These are phyloP conservation scores for Curvularia lunata DNA, from an alignment of 2,329 filamentous ascomycete genomes.

Conservation along the genomic window DNA sequence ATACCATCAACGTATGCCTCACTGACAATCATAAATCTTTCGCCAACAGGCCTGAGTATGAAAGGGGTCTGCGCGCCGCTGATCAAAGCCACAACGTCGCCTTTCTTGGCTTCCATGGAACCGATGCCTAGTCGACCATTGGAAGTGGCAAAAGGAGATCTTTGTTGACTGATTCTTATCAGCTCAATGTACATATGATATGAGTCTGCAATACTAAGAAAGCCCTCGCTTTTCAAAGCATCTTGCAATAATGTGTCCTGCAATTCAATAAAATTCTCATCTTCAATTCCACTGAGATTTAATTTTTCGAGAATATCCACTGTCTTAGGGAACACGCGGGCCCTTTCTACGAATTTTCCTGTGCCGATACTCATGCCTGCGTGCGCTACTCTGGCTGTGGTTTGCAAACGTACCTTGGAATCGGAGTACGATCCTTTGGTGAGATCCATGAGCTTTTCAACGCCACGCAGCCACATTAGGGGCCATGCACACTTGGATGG, in stretches of 20 bases:
- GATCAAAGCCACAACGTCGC: conserved; percentile 22
- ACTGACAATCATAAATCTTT: conserved; percentile 15
- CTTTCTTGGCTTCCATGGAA: conserved; percentile 11
- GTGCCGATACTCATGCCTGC: not conserved
- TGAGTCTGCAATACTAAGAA: too few species aligned
- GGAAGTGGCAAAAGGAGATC: conserved; percentile 19
- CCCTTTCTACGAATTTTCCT: too few species aligned
- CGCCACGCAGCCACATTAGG: not conserved
- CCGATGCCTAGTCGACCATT: conserved; percentile 21
- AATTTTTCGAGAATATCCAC: not conserved
- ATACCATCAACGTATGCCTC: conserved; percentile 31
- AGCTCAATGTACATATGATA: too few species aligned
- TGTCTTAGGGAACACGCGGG: not conserved
- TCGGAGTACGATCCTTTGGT: not conserved
- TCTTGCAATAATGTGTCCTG: too few species aligned
- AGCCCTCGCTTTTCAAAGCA: too few species aligned
- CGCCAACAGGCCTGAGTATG: conserved; percentile 14
- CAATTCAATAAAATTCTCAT: not conserved
- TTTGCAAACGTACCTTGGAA: not conserved
- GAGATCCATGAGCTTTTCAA: not conserved
- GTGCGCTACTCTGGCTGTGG: not conserved
- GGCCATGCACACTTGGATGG: not conserved
- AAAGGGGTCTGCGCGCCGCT: conserved; percentile 23
- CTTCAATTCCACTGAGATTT: not conserved
- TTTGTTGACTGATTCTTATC: conserved; percentile 9